Percentiles rank a stretch among this genome's conserved stretches.
These are phyloP conservation scores for Trichoderma sp. DNA, from an alignment of 2,329 filamentous ascomycete species.

Conservation along the genomic window DNA sequence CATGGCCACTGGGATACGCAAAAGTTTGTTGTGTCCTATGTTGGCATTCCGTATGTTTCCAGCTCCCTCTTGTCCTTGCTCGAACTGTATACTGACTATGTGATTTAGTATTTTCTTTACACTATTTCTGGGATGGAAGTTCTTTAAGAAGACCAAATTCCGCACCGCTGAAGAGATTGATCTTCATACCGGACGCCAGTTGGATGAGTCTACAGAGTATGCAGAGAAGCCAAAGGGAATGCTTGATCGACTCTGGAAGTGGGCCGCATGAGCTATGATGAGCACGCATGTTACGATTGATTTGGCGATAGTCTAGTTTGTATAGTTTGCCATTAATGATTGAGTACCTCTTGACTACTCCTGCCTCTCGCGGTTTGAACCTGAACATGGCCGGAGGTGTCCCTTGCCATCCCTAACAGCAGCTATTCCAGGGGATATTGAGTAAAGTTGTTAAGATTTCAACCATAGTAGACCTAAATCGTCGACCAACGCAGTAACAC, in stretches of 20 bases:
- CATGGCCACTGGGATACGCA: constrained; percentile 33
- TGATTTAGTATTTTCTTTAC: constrained; percentile 43
- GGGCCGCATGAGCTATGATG: constrained; percentile 8
- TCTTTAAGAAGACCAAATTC: constrained; percentile 34
- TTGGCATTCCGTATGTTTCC: neutral
- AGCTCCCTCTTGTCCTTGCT: neutral
- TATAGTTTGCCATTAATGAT: neutral
- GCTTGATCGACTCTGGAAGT: neutral
- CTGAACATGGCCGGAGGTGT: neutral
- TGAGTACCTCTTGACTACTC: neutral
- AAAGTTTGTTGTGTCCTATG: neutral
- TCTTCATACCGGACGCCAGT: neutral
- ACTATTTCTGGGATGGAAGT: constrained; percentile 68
- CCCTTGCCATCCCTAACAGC: neutral
- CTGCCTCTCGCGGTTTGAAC: neutral
- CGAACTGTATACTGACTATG: neutral
- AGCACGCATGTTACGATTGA: neutral
- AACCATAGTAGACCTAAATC: constrained; percentile 29
- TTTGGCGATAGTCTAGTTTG: neutral
- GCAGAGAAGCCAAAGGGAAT: neutral
- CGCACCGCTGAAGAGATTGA: constrained; percentile 2
- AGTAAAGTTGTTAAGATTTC: neutral
- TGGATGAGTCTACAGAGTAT: constrained; percentile 9
- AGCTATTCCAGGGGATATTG: neutral
- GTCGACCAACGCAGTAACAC: constrained; percentile 48